phyloP scores from a whole-genome alignment of 2,329 filamentous ascomycete species.

The Pyrenophora tritici-repentis region DNA sequence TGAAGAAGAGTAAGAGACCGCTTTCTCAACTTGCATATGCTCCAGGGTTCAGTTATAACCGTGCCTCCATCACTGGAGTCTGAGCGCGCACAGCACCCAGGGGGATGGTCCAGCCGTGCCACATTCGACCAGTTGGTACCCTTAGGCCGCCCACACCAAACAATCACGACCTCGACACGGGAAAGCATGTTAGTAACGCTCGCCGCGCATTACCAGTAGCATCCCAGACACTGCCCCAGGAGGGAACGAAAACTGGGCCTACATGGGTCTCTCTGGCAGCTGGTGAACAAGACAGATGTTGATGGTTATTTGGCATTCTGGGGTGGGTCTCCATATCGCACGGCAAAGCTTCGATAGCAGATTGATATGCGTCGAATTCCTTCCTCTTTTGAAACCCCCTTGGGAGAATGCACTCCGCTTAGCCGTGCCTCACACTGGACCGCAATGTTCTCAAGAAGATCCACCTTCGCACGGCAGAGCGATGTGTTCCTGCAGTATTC shows the following conservation, averaged over 20 bases:
- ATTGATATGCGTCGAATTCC: slow-evolving; percentile 6
- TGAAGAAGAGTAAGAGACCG: background rate
- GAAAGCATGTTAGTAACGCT: slow-evolving; percentile 4
- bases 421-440: background rate
- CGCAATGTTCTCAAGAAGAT: background rate
- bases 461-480: background rate
- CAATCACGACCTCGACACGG: slow-evolving; percentile 4
- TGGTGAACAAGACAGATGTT: slow-evolving; percentile 5
- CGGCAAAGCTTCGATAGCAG: slow-evolving; percentile 5
- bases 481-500: background rate
- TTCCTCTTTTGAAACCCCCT: slow-evolving; percentile 1
- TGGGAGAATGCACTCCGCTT: background rate
- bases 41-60: background rate
- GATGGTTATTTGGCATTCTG: slow-evolving; percentile 3
- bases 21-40: background rate
- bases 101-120: slow-evolving; percentile 6
- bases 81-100: background rate
- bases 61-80: slow-evolving; percentile 3
- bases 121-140: slow-evolving; percentile 2
- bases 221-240: slow-evolving; percentile 6
- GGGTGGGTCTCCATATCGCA: slow-evolving; percentile 1
- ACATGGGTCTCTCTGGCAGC: slow-evolving; percentile 2
- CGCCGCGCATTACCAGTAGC: slow-evolving; percentile 6
- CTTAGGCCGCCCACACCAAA: slow-evolving; percentile 7
- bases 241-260: slow-evolving; percentile 7